Percentiles rank a stretch among this genome's conserved stretches.
Conservation (phyloP, 306 rosid genomes). For the Abrus precatorius region DNA sequence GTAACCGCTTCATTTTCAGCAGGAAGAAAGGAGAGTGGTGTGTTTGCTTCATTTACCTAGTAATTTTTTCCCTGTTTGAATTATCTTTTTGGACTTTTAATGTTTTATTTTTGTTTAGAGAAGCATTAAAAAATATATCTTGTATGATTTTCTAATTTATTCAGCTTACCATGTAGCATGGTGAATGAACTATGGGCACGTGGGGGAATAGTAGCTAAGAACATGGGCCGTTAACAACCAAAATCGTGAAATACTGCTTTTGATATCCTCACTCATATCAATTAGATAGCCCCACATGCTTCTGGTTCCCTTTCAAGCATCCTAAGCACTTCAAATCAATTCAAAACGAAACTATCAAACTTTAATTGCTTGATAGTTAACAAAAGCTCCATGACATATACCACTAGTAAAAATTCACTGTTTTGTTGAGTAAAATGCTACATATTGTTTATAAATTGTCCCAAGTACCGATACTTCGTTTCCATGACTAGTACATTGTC, state of each 20-base stretch:
- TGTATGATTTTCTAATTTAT: not conserved
- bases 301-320: conserved; percentile 40
- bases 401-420: not conserved
- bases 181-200: conserved; percentile 38
- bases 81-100: not conserved
- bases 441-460: conserved; percentile 15
- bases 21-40: not conserved
- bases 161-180: not conserved
- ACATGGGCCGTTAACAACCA: conserved; percentile 43
- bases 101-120: not conserved
- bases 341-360: not conserved
- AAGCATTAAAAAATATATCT: not conserved
- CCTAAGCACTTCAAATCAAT: conserved; percentile 2
- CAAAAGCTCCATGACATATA: conserved; percentile 4
- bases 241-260: conserved; percentile 22
- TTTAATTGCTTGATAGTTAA: conserved; percentile 13
- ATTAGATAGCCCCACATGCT: conserved; percentile 31
- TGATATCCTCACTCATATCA: conserved; percentile 14
- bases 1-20: not conserved
- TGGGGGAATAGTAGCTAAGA: conserved; percentile 39
- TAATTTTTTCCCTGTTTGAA: not conserved
- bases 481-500: conserved; percentile 16
- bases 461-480: conserved; percentile 38
- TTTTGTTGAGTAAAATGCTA: conserved; percentile 20
- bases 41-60: not conserved